phyloP scores from a whole-genome alignment of 2,329 filamentous ascomycete species.

The Rosellinia necatrix region DNA sequence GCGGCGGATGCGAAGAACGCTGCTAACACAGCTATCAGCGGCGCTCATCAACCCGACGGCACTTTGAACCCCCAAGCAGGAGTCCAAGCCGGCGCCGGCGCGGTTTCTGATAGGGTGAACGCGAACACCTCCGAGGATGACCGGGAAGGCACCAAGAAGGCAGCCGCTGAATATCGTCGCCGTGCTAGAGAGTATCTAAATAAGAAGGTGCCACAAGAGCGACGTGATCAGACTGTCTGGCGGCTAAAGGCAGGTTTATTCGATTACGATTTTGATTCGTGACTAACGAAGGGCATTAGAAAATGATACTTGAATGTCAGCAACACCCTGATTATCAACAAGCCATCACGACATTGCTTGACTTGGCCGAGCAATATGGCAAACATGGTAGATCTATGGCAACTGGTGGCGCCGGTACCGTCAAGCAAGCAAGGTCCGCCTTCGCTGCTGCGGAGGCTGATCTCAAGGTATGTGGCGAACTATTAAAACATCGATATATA shows the following conservation, averaged over 20 bases:
- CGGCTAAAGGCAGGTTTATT: slow-evolving; percentile 65
- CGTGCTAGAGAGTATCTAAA: slow-evolving; percentile 73
- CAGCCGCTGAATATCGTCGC: slow-evolving; percentile 46
- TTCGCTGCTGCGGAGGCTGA: slow-evolving; percentile 77
- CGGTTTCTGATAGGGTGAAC: slow-evolving; percentile 59
- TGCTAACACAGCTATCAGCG: slow-evolving; percentile 53
- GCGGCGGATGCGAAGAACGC: slow-evolving; percentile 65
- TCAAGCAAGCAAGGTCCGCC: slow-evolving; percentile 73
- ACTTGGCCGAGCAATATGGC: slow-evolving; percentile 83
- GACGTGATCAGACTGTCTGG: slow-evolving; percentile 89
- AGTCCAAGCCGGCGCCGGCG: slow-evolving; percentile 35
- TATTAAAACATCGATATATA: neutral
- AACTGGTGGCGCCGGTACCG: slow-evolving; percentile 66
- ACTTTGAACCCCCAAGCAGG: slow-evolving; percentile 31
- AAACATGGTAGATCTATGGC: slow-evolving; percentile 71
- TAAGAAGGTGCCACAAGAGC: slow-evolving; percentile 88
- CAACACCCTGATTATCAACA: slow-evolving; percentile 91
- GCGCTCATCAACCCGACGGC: slow-evolving; percentile 41
- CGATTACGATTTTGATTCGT: slow-evolving; percentile 59
- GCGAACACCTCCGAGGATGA: slow-evolving; percentile 67
- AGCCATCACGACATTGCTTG: slow-evolving; percentile 86
- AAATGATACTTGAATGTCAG: slow-evolving; percentile 97
- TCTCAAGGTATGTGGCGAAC: slow-evolving; percentile 61
- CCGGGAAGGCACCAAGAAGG: slow-evolving; percentile 40
- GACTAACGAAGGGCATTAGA: slow-evolving; percentile 54